phyloP scores from a whole-genome alignment of 257 asterid species.

The Solanum microdontum region DNA sequence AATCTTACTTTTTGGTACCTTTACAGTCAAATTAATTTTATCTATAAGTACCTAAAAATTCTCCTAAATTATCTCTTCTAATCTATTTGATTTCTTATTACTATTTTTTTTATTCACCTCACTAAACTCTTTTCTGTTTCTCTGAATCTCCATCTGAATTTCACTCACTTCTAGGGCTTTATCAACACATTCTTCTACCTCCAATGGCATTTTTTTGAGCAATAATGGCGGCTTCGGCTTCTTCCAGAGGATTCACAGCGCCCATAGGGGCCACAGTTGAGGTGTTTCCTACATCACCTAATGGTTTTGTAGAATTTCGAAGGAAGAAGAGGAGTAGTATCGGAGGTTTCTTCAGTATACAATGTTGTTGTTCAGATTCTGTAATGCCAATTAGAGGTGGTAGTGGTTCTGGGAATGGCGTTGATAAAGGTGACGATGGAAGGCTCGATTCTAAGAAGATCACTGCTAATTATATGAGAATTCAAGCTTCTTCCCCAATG shows the following conservation, averaged over 20 bases:
- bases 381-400: conserved; percentile 19
- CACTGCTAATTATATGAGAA: conserved; percentile 25
- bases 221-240: conserved; percentile 33
- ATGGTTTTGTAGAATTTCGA: conserved; percentile 24
- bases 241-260: conserved; percentile 39
- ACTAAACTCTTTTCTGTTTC: not conserved
- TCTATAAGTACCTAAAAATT: not conserved
- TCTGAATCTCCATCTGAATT: conserved; percentile 5
- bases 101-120: not conserved
- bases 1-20: not conserved
- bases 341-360: conserved; percentile 12
- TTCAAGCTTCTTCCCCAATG: conserved; percentile 25
- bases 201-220: conserved; percentile 17
- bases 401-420: conserved; percentile 30
- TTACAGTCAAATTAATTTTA: not conserved
- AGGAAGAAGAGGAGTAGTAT: conserved; percentile 31
- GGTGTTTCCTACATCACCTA: conserved; percentile 3
- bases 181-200: not conserved
- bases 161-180: not conserved
- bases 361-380: conserved; percentile 48
- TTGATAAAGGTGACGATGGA: conserved; percentile 43
- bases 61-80: not conserved
- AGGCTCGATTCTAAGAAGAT: conserved; percentile 28
- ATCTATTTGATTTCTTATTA: not conserved
- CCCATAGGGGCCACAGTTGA: conserved; percentile 30